A percentile compares a stretch with the other conserved stretches of the same genome.
Evolutionary conservation across 75 land plant species (phyloP).

Genomic region (Larix kaempferi): DNA sequence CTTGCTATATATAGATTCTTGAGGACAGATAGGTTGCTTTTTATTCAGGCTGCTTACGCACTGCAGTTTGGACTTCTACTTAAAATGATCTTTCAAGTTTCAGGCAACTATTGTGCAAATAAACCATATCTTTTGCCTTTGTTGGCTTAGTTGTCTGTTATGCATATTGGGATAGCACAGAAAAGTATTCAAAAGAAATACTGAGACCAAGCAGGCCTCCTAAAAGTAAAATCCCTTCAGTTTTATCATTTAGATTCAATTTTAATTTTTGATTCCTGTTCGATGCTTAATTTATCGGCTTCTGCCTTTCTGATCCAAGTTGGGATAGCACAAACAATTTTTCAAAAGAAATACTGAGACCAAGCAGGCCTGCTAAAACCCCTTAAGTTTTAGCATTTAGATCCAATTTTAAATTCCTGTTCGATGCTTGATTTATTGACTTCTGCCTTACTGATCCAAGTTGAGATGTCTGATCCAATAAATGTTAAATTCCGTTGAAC

Average conservation of each 20-base stretch:
- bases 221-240: not conserved
- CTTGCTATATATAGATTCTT: not conserved
- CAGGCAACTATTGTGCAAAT: not conserved
- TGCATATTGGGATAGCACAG: not conserved
- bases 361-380: not conserved
- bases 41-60: not conserved
- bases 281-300: too few species aligned
- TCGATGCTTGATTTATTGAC: not conserved
- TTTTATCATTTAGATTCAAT: too few species aligned
- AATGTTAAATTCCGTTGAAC: not conserved
- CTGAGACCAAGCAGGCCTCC: not conserved
- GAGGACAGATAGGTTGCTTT: not conserved
- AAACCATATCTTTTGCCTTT: not conserved
- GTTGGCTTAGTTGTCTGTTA: not conserved
- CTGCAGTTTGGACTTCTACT: not conserved
- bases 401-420: not conserved
- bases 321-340: not conserved
- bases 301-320: too few species aligned
- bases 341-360: not conserved
- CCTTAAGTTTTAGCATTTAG: not conserved
- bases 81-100: not conserved
- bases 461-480: not conserved
- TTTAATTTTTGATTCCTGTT: too few species aligned
- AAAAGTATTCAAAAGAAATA: not conserved
- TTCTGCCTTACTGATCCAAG: not conserved